Base-by-base conservation (phyloP, 805 yeast genomes). In the Scheffersomyces stipitis region DNA sequence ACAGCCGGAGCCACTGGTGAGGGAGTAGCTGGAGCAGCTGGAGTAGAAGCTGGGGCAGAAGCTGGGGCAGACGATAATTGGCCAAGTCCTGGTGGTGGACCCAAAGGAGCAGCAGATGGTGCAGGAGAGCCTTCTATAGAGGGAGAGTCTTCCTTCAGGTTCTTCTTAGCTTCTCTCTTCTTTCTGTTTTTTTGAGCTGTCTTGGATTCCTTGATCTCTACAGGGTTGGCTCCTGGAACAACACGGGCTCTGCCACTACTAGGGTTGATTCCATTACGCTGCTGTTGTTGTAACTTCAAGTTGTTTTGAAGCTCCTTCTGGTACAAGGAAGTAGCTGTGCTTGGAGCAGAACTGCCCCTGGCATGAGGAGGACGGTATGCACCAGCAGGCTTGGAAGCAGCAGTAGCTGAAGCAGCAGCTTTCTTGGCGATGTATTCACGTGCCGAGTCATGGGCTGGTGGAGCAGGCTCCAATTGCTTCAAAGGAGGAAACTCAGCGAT, bases 351-450 rank as follows among this genome's bases (percentile, higher is more conserved):
- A 17, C 44, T 45, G 37, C 57, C 71, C 60, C 96, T 76, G 8
- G 97, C 96, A 62, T 89, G 96, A 2, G 99, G 99, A 16, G 99
- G 99, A 60, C 95, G 80, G 61, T 93, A 93, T 28, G 97, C 98
- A 36, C 96, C 96, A 22, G 78, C 75, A 36, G 90, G 82, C 56
- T 82, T 83, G 37, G 74, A 58, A 14, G 69, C 60, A 13, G 62
- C 56, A 5, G 62, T 56, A 7, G 64, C 52, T 27, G 57, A 50
- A 28, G 52, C 52, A 13, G 62, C 62, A 33, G 63, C 63, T 41
- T 58, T 62, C 48, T 71, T 71, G 24, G 69, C 69, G 46, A 73
- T 50, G 51, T 67, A 78, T 39, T 78, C 86, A 29, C 72, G 66
- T 15, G 89, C 96, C 30, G 86, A 78, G 37, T 68, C 66, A 57